phyloP scores from a whole-genome alignment of 1,139 yeast genomes.

The Suhomyces bokatorum region DNA sequence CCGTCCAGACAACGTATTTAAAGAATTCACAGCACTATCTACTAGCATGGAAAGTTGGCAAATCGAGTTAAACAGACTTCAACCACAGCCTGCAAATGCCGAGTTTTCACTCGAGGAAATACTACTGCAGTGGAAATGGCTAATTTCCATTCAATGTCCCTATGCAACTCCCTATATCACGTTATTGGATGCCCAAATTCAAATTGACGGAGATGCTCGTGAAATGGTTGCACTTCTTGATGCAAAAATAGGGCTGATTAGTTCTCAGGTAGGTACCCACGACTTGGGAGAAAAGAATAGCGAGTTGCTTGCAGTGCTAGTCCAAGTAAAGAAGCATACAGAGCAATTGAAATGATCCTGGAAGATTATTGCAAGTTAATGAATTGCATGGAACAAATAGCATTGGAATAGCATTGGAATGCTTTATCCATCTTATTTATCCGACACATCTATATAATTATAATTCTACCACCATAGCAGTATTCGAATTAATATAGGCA shows the following conservation, averaged over 20 bases:
- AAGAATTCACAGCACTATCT: conserved; percentile 21
- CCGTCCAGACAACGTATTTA: conserved; percentile 11
- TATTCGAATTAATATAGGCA: no score
- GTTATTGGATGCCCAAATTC: conserved; percentile 1
- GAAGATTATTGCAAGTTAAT: no score
- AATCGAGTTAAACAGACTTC: background rate
- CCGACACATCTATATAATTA: no score
- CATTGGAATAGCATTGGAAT: no score
- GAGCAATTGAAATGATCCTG: no score
- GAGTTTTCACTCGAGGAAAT: conserved; percentile 2
- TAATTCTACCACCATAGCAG: no score
- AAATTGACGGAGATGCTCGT: background rate
- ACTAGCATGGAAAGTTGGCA: conserved; percentile 1
- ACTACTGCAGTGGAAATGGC: conserved; percentile 21
- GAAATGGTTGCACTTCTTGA: background rate
- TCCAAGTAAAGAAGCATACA: background rate
- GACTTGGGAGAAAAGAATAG: background rate
- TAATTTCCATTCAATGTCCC: conserved; percentile 24
- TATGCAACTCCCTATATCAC: conserved; percentile 5
- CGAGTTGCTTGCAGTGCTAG: background rate
- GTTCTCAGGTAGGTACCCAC: background rate
- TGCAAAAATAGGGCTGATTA: no score
- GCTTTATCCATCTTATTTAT: no score
- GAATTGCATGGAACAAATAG: no score
- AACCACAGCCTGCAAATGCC: background rate